Conservation (phyloP, 2,329 filamentous ascomycete species). For the Fusarium sp. region DNA sequence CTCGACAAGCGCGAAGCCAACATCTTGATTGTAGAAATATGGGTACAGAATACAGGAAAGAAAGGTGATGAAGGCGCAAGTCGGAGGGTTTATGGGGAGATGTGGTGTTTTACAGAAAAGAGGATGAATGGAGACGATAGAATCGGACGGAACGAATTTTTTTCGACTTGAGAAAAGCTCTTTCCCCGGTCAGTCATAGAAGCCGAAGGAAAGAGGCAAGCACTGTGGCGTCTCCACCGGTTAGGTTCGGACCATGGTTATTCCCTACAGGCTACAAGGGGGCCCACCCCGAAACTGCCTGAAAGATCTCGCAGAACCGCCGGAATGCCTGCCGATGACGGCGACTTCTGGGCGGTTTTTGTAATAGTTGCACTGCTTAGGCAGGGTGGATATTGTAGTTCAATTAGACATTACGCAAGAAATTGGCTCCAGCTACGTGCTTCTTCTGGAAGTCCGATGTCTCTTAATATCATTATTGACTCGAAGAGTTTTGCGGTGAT, state of each 20-base stretch:
- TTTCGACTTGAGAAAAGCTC: conserved; percentile 54
- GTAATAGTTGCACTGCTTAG: background rate
- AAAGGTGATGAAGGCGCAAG: conserved; percentile 51
- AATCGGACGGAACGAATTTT: conserved; percentile 54
- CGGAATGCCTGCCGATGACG: conserved; percentile 17
- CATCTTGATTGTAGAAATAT: conserved; percentile 68
- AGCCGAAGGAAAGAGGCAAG: conserved; percentile 60
- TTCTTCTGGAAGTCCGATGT: background rate
- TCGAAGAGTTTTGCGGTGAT: background rate
- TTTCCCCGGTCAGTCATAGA: conserved; percentile 55
- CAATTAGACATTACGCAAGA: background rate
- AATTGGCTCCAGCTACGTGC: background rate
- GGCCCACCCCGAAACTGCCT: conserved; percentile 37
- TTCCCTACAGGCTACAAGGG: conserved; percentile 32
- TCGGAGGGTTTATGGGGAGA: conserved; percentile 52
- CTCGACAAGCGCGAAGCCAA: conserved; percentile 78
- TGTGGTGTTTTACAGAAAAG: conserved; percentile 48
- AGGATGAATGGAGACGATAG: conserved; percentile 46
- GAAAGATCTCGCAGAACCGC: conserved; percentile 16
- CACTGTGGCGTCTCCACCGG: conserved; percentile 47
- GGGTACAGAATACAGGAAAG: conserved; percentile 55
- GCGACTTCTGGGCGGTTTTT: background rate
- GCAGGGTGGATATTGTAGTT: background rate
- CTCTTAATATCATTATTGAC: background rate
- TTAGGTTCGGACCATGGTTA: conserved; percentile 51